A percentile compares a stretch with the other conserved stretches of the same genome.
Conservation (phyloP, 257 asterid species). For the Rauvolfia tetraphylla region DNA sequence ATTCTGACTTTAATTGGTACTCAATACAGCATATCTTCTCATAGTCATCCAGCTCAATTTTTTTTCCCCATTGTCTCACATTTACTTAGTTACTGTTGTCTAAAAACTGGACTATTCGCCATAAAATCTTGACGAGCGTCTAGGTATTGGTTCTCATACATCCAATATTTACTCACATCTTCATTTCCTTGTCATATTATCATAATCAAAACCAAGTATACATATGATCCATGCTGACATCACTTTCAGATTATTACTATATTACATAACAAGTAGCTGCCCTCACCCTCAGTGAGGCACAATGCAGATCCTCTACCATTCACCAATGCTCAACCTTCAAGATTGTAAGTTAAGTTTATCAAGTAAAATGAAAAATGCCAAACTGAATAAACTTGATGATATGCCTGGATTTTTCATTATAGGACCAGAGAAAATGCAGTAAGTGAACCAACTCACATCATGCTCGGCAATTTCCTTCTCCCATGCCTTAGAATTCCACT, state of each 20-base stretch:
- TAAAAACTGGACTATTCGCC: not conserved
- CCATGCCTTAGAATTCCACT: slow-evolving; percentile 55
- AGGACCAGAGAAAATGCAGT: not conserved
- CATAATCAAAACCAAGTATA: not conserved
- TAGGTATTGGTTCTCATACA: not conserved
- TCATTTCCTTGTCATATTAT: not conserved
- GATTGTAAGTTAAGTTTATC: not conserved
- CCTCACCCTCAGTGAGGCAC: too few relatives aligned
- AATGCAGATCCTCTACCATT: not conserved
- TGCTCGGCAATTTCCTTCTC: slow-evolving; percentile 51
- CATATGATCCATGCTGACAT: not conserved
- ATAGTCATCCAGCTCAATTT: not conserved
- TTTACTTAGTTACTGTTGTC: not conserved
- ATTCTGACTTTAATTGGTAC: not conserved
- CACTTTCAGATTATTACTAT: too few relatives aligned
- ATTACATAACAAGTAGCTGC: too few relatives aligned
- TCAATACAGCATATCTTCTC: not conserved
- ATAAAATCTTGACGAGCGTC: not conserved
- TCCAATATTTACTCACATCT: not conserved
- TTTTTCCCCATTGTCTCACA: not conserved
- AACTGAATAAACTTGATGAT: not conserved
- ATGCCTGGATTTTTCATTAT: not conserved
- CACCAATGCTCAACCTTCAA: not conserved
- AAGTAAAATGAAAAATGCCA: not conserved
- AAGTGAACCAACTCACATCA: slow-evolving; percentile 50